A percentile compares a stretch with the other conserved stretches of the same genome.
Conservation (phyloP, 768 basidiomycete genomes). For the Pleurotus sapidus region DNA sequence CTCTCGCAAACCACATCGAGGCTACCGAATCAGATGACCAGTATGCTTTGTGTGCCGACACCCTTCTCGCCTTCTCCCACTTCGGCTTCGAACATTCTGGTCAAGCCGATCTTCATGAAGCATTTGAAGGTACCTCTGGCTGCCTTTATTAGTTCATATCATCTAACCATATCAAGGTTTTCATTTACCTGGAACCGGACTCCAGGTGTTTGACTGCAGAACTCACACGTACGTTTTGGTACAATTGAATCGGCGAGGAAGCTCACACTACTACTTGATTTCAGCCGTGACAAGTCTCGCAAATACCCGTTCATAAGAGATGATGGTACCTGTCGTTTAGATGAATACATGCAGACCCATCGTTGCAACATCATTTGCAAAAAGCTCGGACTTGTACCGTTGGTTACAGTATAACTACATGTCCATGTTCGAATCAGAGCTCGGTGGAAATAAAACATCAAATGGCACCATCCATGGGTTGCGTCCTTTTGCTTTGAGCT, state of each 20-base stretch:
- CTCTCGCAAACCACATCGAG: neutral
- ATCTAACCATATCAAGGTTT: neutral
- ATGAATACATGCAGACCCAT: neutral
- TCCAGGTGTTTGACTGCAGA: neutral
- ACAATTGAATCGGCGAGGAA: neutral
- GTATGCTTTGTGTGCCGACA: neutral
- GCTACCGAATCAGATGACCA: too few relatives aligned
- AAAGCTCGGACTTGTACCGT: neutral
- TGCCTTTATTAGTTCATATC: neutral
- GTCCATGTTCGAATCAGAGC: neutral
- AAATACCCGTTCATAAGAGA: neutral
- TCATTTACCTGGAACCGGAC: neutral
- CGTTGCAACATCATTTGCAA: neutral
- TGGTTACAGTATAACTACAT: neutral
- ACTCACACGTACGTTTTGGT: neutral
- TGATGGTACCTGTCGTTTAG: neutral
- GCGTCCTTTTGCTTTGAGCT: slow-evolving; percentile 3
- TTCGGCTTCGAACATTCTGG: neutral
- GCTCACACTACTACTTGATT: neutral
- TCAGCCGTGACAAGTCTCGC: neutral
- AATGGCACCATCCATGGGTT: neutral
- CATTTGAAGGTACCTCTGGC: neutral
- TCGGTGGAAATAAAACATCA: neutral
- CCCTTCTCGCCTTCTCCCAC: neutral
- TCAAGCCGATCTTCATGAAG: neutral